A percentile compares a stretch with the other conserved stretches of the same genome.
Conservation (phyloP, 495 filamentous ascomycete genomes). For the Pseudomonodictys pantanalensis region DNA sequence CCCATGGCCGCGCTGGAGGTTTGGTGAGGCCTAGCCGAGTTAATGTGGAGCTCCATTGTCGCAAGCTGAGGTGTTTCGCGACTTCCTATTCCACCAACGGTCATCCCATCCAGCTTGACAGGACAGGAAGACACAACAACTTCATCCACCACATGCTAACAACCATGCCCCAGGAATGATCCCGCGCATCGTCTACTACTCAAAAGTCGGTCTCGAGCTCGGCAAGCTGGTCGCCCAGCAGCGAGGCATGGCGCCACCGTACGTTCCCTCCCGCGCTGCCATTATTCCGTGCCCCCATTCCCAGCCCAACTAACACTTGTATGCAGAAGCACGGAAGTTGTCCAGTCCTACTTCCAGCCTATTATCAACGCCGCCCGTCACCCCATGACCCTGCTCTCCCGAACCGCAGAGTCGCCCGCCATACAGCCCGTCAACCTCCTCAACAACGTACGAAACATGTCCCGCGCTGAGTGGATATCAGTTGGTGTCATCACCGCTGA, state of each 20-base stretch:
- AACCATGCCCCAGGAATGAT: constrained; percentile 62
- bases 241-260: constrained; percentile 93
- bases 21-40: too few relatives aligned
- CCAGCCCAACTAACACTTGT: not conserved
- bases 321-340: constrained; percentile 66
- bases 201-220: constrained; percentile 81
- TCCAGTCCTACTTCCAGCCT: constrained; percentile 84
- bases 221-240: constrained; percentile 80
- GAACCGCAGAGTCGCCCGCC: constrained; percentile 47
- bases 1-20: too few relatives aligned
- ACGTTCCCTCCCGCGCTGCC: too few relatives aligned
- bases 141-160: constrained; percentile 9
- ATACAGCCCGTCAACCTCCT: constrained; percentile 53
- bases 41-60: too few relatives aligned
- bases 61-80: too few relatives aligned
- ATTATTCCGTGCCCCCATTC: not conserved
- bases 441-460: constrained; percentile 65
- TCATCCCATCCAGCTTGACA: too few relatives aligned
- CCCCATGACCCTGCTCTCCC: constrained; percentile 50
- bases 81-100: too few relatives aligned
- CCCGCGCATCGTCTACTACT: constrained; percentile 86
- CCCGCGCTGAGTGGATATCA: constrained; percentile 61
- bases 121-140: too few relatives aligned
- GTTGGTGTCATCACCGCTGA: constrained; percentile 79
- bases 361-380: constrained; percentile 64